phyloP scores from a whole-genome alignment of 2,329 filamentous ascomycete species.

The Aureobasidium sp. region DNA sequence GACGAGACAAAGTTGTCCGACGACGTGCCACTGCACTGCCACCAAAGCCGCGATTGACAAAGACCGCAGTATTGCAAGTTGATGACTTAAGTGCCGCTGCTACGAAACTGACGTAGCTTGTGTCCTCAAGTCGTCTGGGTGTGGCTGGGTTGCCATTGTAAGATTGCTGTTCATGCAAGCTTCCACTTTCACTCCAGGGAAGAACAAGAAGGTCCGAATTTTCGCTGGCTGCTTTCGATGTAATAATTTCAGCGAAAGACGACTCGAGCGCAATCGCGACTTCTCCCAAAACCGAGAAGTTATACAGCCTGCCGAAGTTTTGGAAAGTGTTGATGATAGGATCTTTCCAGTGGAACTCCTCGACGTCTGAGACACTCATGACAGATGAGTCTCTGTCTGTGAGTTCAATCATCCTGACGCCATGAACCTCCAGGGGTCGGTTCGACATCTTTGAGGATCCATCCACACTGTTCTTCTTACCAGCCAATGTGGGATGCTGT shows the following conservation, averaged over 20 bases:
- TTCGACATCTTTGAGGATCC: slow-evolving; percentile 18
- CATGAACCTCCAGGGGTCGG: slow-evolving; percentile 63
- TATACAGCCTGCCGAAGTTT: slow-evolving; percentile 76
- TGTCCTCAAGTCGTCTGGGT: slow-evolving; percentile 47
- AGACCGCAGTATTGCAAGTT: slow-evolving; percentile 62
- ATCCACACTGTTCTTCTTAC: slow-evolving; percentile 15
- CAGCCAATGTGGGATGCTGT: slow-evolving; percentile 29
- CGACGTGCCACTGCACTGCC: slow-evolving; percentile 30
- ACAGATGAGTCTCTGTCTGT: slow-evolving; percentile 91
- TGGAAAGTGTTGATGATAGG: slow-evolving; percentile 88
- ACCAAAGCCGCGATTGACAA: slow-evolving; percentile 66
- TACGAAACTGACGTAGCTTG: slow-evolving; percentile 67
- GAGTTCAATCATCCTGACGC: slow-evolving; percentile 75
- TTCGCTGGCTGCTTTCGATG: slow-evolving; percentile 46
- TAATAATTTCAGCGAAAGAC: slow-evolving; percentile 70
- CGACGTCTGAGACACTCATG: slow-evolving; percentile 82
- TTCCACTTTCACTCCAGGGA: slow-evolving; percentile 82
- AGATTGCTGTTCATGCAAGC: slow-evolving; percentile 55
- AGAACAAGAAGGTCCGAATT: slow-evolving; percentile 66
- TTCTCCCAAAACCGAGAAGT: slow-evolving; percentile 72
- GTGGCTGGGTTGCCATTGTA: background rate
- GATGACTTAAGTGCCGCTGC: slow-evolving; percentile 55
- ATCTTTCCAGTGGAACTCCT: slow-evolving; percentile 58
- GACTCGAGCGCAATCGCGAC: slow-evolving; percentile 70
- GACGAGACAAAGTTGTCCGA: slow-evolving; percentile 35